phyloP scores from a whole-genome alignment of 2,329 filamentous ascomycete species.

The Fusarium continuum region DNA sequence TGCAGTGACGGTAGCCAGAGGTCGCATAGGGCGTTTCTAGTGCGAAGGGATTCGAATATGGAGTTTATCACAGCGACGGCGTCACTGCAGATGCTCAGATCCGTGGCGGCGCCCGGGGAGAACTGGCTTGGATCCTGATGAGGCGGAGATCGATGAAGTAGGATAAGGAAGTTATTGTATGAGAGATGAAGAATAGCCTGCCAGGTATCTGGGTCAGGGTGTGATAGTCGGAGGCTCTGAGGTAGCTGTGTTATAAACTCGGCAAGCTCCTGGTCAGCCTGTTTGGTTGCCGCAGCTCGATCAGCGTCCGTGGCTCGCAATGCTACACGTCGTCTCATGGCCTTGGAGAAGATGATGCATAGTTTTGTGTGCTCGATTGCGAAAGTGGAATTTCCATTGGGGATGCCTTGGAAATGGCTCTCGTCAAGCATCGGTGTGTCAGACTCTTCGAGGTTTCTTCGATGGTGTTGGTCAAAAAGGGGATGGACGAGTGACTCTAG shows the following conservation, averaged over 20 bases:
- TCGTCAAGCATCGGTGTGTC: conserved; percentile 56
- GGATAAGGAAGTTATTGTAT: conserved; percentile 49
- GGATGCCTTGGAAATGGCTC: conserved; percentile 55
- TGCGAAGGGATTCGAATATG: conserved; percentile 44
- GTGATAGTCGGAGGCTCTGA: conserved; percentile 37
- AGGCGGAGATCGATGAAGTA: conserved; percentile 47
- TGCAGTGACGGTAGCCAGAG: conserved; percentile 44
- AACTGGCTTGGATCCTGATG: conserved; percentile 16
- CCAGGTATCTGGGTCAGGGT: conserved; percentile 41
- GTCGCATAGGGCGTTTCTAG: conserved; percentile 31
- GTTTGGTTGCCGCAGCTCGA: conserved; percentile 40
- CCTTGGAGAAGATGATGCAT: conserved; percentile 59
- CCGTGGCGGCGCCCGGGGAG: conserved; percentile 25
- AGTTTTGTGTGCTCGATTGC: conserved; percentile 60
- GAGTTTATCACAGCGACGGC: conserved; percentile 42
- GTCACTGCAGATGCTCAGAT: conserved; percentile 46
- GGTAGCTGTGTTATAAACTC: conserved; percentile 45
- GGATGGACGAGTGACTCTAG: neutral
- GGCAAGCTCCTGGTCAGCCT: conserved; percentile 47
- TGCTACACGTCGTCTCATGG: conserved; percentile 43
- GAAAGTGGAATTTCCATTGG: conserved; percentile 53
- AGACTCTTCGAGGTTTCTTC: conserved; percentile 58
- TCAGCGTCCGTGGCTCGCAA: conserved; percentile 38
- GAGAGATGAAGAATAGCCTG: conserved; percentile 47
- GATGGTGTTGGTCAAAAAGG: neutral